Evolutionary conservation across 2,329 filamentous ascomycete species (phyloP), one percentile per base, ranked within the genome.

Genomic region (Monosporascus sp.): DNA sequence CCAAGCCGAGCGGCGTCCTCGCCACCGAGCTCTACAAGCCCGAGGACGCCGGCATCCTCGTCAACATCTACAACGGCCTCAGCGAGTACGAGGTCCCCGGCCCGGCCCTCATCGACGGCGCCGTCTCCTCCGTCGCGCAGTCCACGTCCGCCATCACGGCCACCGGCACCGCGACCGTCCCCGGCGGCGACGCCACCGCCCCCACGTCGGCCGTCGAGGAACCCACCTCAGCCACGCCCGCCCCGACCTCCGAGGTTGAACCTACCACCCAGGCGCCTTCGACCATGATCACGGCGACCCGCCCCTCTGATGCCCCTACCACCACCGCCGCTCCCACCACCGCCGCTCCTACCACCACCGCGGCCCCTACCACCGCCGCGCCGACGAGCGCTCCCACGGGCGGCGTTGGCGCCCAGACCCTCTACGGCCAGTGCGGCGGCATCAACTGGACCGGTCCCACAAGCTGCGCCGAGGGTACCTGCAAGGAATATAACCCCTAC

Each of bases 1-100:
- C 71, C 34, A 70, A 70, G 50, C 72, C 74, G 15, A 61, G 65
- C 18, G 81, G 81, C 51, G 74, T 72, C 18, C 62, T 73, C 15
- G 81, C 76, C 50, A 81, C 77, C 14, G 67, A 68, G 51, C 73
- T 85, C 27, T 84, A 84, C 72, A 79, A 70, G 37, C 60, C 70
- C 49, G 71, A 70, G 49, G 80, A 83, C 62, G 66, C 79, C 1
- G 81, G 81, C 49, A 78, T 84, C 62, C 55, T 72, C 47, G 63
- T 82, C 70, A 79, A 77, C 70, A 80, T 83, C 68, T 84, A 83
- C 73, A 58, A 55, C 20, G 53, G 60, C n/a, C 51, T 57, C 20
- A 51, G 58, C 5, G 27, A 24, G 2, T 67, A 68, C 54, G 52
- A 54, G 11, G 62, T 68, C 22, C 65, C 65, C 7, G 64, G 65